phyloP scores from a whole-genome alignment of 2,329 filamentous ascomycete genomes.

The Paraconiothyrium sp. region DNA sequence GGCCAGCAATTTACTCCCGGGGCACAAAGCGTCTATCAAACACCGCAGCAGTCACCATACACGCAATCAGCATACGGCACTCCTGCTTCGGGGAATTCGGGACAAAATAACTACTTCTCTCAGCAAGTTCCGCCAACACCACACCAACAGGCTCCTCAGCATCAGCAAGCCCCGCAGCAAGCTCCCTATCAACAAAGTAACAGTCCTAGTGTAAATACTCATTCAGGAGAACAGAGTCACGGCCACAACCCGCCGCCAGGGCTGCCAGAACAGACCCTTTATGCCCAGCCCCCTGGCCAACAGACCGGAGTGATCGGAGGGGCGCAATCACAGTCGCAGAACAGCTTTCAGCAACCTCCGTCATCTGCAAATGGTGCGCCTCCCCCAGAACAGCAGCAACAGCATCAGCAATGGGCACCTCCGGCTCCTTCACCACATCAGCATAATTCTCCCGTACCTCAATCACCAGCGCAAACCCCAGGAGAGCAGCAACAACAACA shows the following conservation, averaged over 20 bases:
- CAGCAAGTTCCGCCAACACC: conserved; percentile 27
- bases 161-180: conserved; percentile 20
- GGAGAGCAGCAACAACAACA: conserved; percentile 12
- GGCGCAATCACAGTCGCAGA: conserved; percentile 18
- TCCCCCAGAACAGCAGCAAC: conserved; percentile 20
- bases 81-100: conserved; percentile 30
- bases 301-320: conserved; percentile 39
- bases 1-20: conserved; percentile 14
- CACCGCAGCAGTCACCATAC: conserved; percentile 39
- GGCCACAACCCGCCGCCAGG: conserved; percentile 16
- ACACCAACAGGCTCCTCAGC: conserved; percentile 19
- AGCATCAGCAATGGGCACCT: conserved; percentile 17
- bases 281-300: conserved; percentile 31
- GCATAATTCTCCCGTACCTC: conserved; percentile 17
- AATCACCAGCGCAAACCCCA: conserved; percentile 17
- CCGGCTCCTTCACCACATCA: conserved; percentile 6
- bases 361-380: conserved; percentile 22
- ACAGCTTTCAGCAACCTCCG: conserved; percentile 21
- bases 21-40: conserved; percentile 30
- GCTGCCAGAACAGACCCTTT: conserved; percentile 18
- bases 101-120: conserved; percentile 41
- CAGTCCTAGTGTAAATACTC: conserved; percentile 21
- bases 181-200: conserved; percentile 26
- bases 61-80: conserved; percentile 35
- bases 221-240: conserved; percentile 26